Base-by-base conservation (phyloP, 331 rosid species). In the Quercus lobata region DNA sequence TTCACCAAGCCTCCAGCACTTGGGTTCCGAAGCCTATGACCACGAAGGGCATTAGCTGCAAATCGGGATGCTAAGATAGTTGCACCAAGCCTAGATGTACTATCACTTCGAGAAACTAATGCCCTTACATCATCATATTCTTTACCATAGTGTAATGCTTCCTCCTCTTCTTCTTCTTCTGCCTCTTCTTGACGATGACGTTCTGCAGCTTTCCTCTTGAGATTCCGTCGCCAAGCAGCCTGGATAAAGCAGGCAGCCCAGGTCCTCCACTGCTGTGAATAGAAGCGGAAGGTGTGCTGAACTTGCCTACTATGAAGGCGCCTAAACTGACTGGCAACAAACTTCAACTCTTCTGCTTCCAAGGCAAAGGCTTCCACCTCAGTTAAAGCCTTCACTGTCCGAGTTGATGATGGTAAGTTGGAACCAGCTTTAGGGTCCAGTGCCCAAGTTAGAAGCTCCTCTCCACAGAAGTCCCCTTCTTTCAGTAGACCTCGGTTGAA, bases 201-300 rank as follows among this genome's bases (percentile, higher is more conserved):
- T 58, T 82, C 91, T 0, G 83, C 82, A 7, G 56, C 5, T 72
- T 72, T 89, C 69, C 97, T 78, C 86, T 85, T 81, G 16, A 75
- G 7, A 79, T 93, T 85, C 7, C 90, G 83, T 52, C 97, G 86
- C 97, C 97, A 93, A 1, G 96, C 91, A 8, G 98, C 86, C 82
- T 93, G 97, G 54, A 93, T 91, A 65, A 90, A 93, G 86, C 84
- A 78, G 12, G 98, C 86, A 35, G 94, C 97, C 98, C 97, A 93
- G 0, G 98, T 91, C 78, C 98, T 80, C 98, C 98, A 93, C 41
- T 91, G 98, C 86, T 91, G 98, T 1, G 98, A 93, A 90, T 93
- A 93, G 74, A 89, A 89, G 6, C 89, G 82, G 74, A 89, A 89
- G 6, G 98, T 93, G 69, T 93, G 93, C 70, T 93, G 98, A 71